Conservation (phyloP, 768 basidiomycete species). For the Termitomyces sp. region DNA sequence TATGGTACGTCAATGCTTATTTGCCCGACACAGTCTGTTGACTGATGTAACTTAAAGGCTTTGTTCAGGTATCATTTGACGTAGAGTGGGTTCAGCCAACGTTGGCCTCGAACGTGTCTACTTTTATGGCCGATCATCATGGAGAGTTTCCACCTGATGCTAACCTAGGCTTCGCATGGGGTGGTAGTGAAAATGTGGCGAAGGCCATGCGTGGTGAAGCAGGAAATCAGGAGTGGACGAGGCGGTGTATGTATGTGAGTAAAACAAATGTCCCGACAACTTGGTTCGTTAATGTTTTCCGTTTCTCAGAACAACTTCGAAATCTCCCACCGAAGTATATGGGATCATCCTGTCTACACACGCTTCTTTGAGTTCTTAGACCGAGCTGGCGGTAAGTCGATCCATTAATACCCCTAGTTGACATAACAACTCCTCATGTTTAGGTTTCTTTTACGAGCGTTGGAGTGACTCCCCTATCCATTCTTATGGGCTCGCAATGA, state of each 20-base stretch:
- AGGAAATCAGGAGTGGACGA: slow-evolving; percentile 22
- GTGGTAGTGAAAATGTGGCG: slow-evolving; percentile 12
- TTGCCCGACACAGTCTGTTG: neutral
- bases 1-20: slow-evolving; percentile 16
- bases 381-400: slow-evolving; percentile 16
- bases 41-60: slow-evolving; percentile 11
- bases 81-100: slow-evolving; percentile 23
- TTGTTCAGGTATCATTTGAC: slow-evolving; percentile 23
- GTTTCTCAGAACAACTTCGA: slow-evolving; percentile 24
- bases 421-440: neutral
- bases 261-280: neutral
- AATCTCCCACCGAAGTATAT: slow-evolving; percentile 24
- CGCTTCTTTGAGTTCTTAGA: slow-evolving; percentile 22
- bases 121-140: slow-evolving; percentile 13
- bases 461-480: slow-evolving; percentile 26
- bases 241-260: slow-evolving; percentile 25
- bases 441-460: slow-evolving; percentile 27
- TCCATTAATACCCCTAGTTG: neutral
- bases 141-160: slow-evolving; percentile 16
- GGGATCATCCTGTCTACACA: slow-evolving; percentile 21
- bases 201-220: slow-evolving; percentile 23
- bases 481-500: slow-evolving; percentile 23
- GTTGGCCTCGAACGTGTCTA: slow-evolving; percentile 23
- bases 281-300: neutral
- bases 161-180: slow-evolving; percentile 22